These are phyloP conservation scores for Hypoxylon sp. DNA, from an alignment of 2,329 filamentous ascomycete genomes.

Conservation along the genomic window DNA sequence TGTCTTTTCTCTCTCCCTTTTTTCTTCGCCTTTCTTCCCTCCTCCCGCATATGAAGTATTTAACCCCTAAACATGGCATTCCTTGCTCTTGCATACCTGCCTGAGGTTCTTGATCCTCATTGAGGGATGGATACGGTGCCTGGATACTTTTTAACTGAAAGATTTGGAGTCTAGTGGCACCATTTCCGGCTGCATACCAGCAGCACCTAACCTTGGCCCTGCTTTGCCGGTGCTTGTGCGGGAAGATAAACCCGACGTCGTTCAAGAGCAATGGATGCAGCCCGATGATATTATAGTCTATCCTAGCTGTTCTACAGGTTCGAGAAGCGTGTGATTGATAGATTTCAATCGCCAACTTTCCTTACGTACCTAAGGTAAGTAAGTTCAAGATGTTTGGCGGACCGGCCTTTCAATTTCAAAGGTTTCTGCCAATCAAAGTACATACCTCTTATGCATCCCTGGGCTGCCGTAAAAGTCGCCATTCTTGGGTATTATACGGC, in stretches of 20 bases:
- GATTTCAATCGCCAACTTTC: neutral
- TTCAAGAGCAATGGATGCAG: constrained; percentile 7
- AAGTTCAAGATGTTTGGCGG: constrained; percentile 2
- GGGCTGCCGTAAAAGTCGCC: neutral
- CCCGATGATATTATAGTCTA: constrained; percentile 1
- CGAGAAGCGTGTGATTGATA: neutral
- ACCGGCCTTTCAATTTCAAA: neutral
- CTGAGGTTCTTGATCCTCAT: neutral
- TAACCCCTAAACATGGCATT: constrained; percentile 5
- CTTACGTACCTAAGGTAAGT: neutral
- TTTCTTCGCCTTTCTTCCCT: neutral
- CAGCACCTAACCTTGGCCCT: constrained; percentile 1
- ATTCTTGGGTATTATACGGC: neutral
- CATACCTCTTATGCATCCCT: neutral
- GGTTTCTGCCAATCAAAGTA: neutral
- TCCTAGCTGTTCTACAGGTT: neutral
- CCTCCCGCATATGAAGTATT: neutral
- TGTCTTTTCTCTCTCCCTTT: constrained; percentile 3
- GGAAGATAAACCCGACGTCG: constrained; percentile 6
- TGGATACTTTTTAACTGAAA: constrained; percentile 9
- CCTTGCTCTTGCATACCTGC: neutral
- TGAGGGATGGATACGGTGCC: neutral
- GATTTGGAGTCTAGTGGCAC: constrained; percentile 28
- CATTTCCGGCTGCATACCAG: constrained; percentile 20
- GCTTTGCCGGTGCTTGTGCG: constrained; percentile 12